These are phyloP conservation scores for Geotrichum klebahnii DNA, from an alignment of 1,139 yeast species.

Conservation along the genomic window DNA sequence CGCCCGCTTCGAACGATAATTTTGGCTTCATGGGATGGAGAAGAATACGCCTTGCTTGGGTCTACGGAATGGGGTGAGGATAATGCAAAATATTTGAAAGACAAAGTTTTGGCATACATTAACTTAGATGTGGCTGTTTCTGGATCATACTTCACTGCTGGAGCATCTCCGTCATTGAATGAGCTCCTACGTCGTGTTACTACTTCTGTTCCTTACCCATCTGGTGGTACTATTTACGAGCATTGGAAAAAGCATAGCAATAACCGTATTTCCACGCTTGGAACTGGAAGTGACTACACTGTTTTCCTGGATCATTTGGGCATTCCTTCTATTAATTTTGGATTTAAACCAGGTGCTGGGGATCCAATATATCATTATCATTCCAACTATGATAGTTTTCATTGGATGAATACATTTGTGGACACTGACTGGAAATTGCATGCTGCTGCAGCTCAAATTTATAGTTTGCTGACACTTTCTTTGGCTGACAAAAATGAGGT, in stretches of 20 bases:
- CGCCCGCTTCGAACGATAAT: constrained; percentile 55
- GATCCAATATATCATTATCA: constrained; percentile 64
- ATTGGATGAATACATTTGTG: constrained; percentile 59
- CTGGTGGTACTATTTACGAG: constrained; percentile 45
- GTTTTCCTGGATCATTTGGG: constrained; percentile 65
- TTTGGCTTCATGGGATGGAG: constrained; percentile 74
- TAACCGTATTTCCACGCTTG: constrained; percentile 44
- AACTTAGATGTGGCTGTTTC: constrained; percentile 59
- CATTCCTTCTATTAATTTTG: constrained; percentile 57
- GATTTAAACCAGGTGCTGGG: constrained; percentile 44
- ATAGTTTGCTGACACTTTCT: constrained; percentile 48
- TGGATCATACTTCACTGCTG: constrained; percentile 47
- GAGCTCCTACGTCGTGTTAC: constrained; percentile 43
- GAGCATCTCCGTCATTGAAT: constrained; percentile 53
- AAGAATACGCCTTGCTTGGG: constrained; percentile 65
- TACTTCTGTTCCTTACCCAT: constrained; percentile 46
- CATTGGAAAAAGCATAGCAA: constrained; percentile 49
- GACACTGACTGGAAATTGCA: constrained; percentile 58
- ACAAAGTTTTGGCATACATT: constrained; percentile 53
- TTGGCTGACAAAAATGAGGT: constrained; percentile 47
- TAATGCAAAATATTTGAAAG: constrained; percentile 41
- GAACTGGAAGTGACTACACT: constrained; percentile 67
- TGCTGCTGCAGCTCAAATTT: constrained; percentile 49
- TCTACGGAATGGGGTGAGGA: constrained; percentile 68
- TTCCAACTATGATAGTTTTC: constrained; percentile 61